These are phyloP conservation scores for Syzygium oleosum DNA, from an alignment of 345 rosid species.

Conservation along the genomic window DNA sequence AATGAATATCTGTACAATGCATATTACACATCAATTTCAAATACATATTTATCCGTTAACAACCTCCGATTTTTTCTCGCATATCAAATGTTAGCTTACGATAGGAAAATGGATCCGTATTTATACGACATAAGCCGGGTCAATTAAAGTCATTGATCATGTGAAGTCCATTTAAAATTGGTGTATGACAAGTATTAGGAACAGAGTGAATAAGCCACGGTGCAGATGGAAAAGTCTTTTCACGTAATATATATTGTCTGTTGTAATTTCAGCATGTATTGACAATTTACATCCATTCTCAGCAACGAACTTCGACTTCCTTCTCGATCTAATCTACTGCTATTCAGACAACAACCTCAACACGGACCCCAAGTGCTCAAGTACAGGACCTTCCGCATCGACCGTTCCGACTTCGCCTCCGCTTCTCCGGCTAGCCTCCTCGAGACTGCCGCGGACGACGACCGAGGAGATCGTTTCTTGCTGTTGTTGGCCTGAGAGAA, in stretches of 20 bases:
- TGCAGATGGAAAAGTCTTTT: neutral
- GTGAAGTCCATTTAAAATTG: neutral
- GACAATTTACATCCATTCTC: neutral
- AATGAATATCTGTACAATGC: neutral
- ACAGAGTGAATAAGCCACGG: neutral
- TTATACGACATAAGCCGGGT: no score
- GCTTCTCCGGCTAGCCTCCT: neutral
- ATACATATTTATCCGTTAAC: neutral
- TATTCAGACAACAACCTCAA: neutral
- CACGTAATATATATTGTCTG: neutral
- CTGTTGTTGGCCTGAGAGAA: constrained; percentile 5
- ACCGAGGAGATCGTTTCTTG: constrained; percentile 14
- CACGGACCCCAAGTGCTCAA: constrained; percentile 48
- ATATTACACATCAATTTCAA: neutral
- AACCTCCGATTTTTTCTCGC: neutral
- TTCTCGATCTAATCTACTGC: neutral
- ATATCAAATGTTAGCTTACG: neutral
- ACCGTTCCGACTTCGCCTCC: constrained; percentile 26
- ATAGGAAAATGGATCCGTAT: no score
- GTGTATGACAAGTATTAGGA: accelerated
- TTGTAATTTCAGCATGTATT: neutral
- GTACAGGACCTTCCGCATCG: constrained; percentile 41
- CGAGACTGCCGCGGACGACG: neutral
- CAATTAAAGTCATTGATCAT: neutral
- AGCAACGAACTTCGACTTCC: neutral